These are phyloP conservation scores for Umbellularia californica DNA, from an alignment of 164 flowering plant species.

Conservation along the genomic window DNA sequence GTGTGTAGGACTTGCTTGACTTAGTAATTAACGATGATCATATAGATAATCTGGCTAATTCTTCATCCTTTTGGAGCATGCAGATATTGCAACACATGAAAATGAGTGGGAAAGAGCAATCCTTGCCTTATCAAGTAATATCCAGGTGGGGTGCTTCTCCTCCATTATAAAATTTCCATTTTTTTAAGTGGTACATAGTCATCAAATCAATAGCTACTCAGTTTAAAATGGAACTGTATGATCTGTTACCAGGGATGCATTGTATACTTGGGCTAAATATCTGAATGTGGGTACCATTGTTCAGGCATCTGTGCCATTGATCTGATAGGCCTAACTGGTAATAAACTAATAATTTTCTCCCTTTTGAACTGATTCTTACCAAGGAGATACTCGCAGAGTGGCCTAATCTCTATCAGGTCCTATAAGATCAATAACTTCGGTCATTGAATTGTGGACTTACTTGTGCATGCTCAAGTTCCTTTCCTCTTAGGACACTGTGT, in stretches of 20 bases:
- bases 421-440: too few relatives aligned
- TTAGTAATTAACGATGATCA: not conserved
- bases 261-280: too few relatives aligned
- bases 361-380: too few relatives aligned
- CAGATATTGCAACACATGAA: slow-evolving; percentile 97
- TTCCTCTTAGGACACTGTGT: too few relatives aligned
- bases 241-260: not conserved
- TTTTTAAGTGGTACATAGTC: not conserved
- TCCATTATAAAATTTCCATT: not conserved
- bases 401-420: too few relatives aligned
- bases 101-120: slow-evolving; percentile 91
- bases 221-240: not conserved
- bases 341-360: too few relatives aligned
- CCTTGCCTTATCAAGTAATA: slow-evolving; percentile 99
- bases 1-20: slow-evolving; percentile 33
- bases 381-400: too few relatives aligned
- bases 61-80: slow-evolving; percentile 5
- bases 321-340: too few relatives aligned
- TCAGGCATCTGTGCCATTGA: too few relatives aligned
- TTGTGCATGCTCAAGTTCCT: too few relatives aligned
- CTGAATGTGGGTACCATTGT: too few relatives aligned
- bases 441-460: too few relatives aligned
- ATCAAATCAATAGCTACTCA: not conserved
- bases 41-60: not conserved
- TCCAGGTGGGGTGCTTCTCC: slow-evolving; percentile 44